A percentile compares a stretch with the other conserved stretches of the same genome.
Conservation (phyloP, 2,329 filamentous ascomycete genomes). For the Dendryphion nanum region DNA sequence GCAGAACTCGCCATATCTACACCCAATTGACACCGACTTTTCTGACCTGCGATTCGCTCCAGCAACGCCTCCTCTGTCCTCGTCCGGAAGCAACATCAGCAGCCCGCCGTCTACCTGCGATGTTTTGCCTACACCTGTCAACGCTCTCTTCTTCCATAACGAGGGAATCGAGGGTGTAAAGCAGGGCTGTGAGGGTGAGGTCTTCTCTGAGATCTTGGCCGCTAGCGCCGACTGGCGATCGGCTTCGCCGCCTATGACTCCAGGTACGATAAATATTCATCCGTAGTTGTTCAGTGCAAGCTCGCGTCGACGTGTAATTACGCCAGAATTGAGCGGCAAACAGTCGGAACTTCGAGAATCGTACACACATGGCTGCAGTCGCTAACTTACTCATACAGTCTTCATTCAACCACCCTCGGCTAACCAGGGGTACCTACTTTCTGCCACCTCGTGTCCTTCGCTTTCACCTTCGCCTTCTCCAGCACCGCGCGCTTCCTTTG, state of each 20-base stretch:
- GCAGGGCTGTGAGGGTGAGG: conserved; percentile 66
- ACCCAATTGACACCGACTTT: conserved; percentile 73
- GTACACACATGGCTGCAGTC: too few species aligned
- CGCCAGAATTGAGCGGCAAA: too few species aligned
- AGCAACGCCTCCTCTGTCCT: conserved; percentile 82
- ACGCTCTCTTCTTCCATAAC: conserved; percentile 63
- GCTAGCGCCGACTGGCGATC: conserved; percentile 73
- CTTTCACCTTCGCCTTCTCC: conserved; percentile 85
- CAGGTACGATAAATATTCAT: conserved; percentile 66
- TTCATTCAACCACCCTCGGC: conserved; percentile 68
- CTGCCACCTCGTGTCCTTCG: conserved; percentile 73
- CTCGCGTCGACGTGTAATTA: too few species aligned
- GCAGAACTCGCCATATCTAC: conserved; percentile 54
- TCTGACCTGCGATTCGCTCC: conserved; percentile 69
- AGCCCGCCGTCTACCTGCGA: conserved; percentile 76
- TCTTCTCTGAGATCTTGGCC: conserved; percentile 70
- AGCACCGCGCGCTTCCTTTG: conserved; percentile 66
- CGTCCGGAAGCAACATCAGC: conserved; percentile 78
- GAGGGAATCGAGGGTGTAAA: conserved; percentile 41
- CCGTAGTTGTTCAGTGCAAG: too few species aligned
- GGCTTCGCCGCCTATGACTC: conserved; percentile 82
- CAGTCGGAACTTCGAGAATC: too few species aligned
- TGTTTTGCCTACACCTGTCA: conserved; percentile 77
- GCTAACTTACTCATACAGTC: conserved; percentile 45
- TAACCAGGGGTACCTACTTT: conserved; percentile 67